Evolutionary conservation across 1,284 basidiomycete species (phyloP).

Genomic region (Binderoboletus segoi): DNA sequence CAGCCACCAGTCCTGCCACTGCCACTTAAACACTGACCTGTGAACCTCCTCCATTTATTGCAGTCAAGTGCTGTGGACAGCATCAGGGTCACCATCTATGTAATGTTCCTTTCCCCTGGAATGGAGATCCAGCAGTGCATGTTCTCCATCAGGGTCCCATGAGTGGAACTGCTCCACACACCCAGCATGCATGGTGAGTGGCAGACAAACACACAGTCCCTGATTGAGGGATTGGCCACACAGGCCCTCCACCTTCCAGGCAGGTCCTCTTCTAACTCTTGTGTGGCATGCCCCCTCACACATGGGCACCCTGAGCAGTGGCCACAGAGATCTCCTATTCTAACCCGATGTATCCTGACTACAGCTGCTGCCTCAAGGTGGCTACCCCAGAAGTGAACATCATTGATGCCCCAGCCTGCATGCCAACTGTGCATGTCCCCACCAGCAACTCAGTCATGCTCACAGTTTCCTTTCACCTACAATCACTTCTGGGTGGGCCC

Average conservation of each 20-base stretch:
- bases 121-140: background rate
- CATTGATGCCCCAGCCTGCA: background rate
- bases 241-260: constrained; percentile 1
- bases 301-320: too few relatives aligned
- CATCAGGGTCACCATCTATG: constrained; percentile 1
- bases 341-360: background rate
- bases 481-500: background rate
- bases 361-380: background rate
- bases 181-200: background rate
- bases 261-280: background rate
- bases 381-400: background rate
- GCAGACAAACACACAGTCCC: constrained; percentile 2
- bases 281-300: too few relatives aligned
- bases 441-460: background rate
- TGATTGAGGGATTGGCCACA: background rate
- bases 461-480: background rate
- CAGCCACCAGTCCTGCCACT: too few relatives aligned
- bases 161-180: background rate
- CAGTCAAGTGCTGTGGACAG: too few relatives aligned
- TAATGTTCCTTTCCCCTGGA: constrained; percentile 1
- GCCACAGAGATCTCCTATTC: constrained; percentile 1
- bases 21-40: too few relatives aligned
- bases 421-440: background rate
- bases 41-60: too few relatives aligned
- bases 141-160: background rate